A percentile compares a stretch with the other conserved stretches of the same genome.
Evolutionary conservation across 805 yeast species (phyloP).

Genomic region (Isabelozyma heimii): DNA sequence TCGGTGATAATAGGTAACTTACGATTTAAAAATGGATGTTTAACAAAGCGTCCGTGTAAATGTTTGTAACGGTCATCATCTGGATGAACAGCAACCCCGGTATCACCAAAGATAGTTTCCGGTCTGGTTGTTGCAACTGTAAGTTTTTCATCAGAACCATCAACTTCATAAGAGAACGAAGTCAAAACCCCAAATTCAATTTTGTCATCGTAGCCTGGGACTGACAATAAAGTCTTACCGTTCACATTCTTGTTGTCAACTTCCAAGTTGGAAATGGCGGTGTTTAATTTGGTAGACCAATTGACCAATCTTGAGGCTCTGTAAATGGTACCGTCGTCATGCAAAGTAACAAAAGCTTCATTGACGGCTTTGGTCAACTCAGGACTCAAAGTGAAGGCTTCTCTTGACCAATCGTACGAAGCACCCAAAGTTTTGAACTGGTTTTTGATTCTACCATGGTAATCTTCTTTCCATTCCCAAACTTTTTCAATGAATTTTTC

Average conservation of each 20-base stretch:
- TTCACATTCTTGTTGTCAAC: conserved; percentile 89
- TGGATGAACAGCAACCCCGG: conserved; percentile 97
- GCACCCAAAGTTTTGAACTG: conserved; percentile 91
- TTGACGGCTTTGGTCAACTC: conserved; percentile 73
- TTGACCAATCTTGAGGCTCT: conserved; percentile 91
- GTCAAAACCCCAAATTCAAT: conserved; percentile 96
- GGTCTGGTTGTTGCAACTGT: conserved; percentile 99
- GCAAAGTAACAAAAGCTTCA: conserved; percentile 87
- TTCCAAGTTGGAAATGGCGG: conserved; percentile 94
- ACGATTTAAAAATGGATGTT: conserved; percentile 87
- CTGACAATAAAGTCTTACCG: conserved; percentile 75
- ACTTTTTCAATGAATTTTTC: conserved; percentile 84
- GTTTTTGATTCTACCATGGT: conserved; percentile 78
- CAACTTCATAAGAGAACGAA: conserved; percentile 90
- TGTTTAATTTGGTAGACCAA: conserved; percentile 93
- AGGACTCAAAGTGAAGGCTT: conserved; percentile 89
- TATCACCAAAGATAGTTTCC: conserved; percentile 96
- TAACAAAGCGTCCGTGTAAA: conserved; percentile 87
- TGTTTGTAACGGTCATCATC: conserved; percentile 90
- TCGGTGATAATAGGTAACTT: conserved; percentile 87
- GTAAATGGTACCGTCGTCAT: conserved; percentile 93
- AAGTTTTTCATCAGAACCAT: conserved; percentile 78
- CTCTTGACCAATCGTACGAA: conserved; percentile 94
- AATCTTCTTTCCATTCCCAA: conserved; percentile 98
- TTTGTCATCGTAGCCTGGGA: conserved; percentile 87